Conservation (phyloP, 2,329 filamentous ascomycete species). For the Paraconiothyrium sp. region DNA sequence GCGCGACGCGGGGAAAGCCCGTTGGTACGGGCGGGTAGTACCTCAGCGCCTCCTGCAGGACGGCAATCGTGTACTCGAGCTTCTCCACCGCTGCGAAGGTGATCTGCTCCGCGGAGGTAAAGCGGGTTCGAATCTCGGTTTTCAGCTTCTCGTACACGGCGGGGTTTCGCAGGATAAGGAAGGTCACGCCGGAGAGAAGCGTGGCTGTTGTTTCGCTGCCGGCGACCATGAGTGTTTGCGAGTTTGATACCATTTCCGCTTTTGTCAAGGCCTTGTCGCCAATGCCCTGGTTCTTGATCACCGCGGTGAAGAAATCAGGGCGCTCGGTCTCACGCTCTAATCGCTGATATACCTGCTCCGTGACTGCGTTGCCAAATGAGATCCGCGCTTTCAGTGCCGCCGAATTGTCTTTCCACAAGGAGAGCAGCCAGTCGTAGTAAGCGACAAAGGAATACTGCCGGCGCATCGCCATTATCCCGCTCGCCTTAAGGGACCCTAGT, state of each 20-base stretch:
- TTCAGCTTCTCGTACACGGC: slow-evolving; percentile 29
- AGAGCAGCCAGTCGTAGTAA: slow-evolving; percentile 25
- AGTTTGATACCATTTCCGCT: slow-evolving; percentile 49
- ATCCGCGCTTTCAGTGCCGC: slow-evolving; percentile 19
- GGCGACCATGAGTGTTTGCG: slow-evolving; percentile 48
- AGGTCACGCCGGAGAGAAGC: slow-evolving; percentile 54
- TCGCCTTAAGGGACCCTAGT: slow-evolving; percentile 23
- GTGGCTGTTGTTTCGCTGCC: slow-evolving; percentile 61
- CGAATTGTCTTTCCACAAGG: slow-evolving; percentile 24
- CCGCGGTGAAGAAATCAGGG: slow-evolving; percentile 39
- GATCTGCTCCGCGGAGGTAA: slow-evolving; percentile 30
- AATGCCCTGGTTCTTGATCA: slow-evolving; percentile 34
- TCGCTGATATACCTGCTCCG: slow-evolving; percentile 29
- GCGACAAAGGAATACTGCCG: slow-evolving; percentile 30
- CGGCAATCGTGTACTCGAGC: slow-evolving; percentile 40
- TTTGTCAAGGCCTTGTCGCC: slow-evolving; percentile 27
- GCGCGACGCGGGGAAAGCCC: slow-evolving; percentile 40
- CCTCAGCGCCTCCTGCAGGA: slow-evolving; percentile 37
- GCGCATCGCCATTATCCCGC: slow-evolving; percentile 26
- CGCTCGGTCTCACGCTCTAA: slow-evolving; percentile 28
- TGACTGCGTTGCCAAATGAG: slow-evolving; percentile 28
- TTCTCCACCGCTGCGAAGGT: slow-evolving; percentile 37
- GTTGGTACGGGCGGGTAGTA: slow-evolving; percentile 42
- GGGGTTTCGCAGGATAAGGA: slow-evolving; percentile 47
- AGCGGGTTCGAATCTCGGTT: slow-evolving; percentile 35